phyloP scores from a whole-genome alignment of 192 early-diverging fungal genomes.

The Backusella parvicylindrica region DNA sequence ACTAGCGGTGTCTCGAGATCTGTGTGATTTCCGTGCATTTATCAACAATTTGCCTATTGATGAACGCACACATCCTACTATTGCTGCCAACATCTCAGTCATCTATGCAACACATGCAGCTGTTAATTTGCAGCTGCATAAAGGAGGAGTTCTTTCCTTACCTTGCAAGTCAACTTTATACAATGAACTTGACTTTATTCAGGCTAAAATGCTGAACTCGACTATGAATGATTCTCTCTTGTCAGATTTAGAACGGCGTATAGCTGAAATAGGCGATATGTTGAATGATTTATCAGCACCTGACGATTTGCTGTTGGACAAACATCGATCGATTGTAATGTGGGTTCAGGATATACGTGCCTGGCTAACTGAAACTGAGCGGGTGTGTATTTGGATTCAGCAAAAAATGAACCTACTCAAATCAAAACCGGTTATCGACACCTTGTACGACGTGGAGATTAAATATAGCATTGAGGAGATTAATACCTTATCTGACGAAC shows the following conservation, averaged over 20 bases:
- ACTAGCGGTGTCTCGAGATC: slow-evolving; percentile 1
- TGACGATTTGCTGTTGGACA: slow-evolving; percentile 5
- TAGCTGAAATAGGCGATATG: not conserved
- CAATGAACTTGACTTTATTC: slow-evolving; percentile 30
- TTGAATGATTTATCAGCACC: slow-evolving; percentile 4
- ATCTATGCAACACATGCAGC: slow-evolving; percentile 8
- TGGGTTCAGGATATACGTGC: slow-evolving; percentile 35
- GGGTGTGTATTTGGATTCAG: slow-evolving; percentile 37
- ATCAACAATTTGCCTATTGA: not conserved
- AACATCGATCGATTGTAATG: slow-evolving; percentile 17
- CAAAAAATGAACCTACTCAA: slow-evolving; percentile 25
- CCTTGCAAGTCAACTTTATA: slow-evolving; percentile 9
- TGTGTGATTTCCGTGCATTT: slow-evolving; percentile 3
- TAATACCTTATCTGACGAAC: slow-evolving; percentile 20
- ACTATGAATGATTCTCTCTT: slow-evolving; percentile 31
- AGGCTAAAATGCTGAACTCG: slow-evolving; percentile 34
- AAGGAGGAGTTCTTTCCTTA: not conserved
- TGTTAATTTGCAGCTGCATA: slow-evolving; percentile 13
- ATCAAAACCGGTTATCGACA: slow-evolving; percentile 21
- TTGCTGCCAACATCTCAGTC: not conserved
- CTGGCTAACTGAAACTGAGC: slow-evolving; percentile 41
- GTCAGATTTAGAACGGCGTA: slow-evolving; percentile 23
- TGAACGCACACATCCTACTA: not conserved
- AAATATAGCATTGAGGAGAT: slow-evolving; percentile 24
- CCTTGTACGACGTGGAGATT: slow-evolving; percentile 11